Conservation (phyloP, 371 early-diverging fungal species). For the Mucor saturninus region DNA sequence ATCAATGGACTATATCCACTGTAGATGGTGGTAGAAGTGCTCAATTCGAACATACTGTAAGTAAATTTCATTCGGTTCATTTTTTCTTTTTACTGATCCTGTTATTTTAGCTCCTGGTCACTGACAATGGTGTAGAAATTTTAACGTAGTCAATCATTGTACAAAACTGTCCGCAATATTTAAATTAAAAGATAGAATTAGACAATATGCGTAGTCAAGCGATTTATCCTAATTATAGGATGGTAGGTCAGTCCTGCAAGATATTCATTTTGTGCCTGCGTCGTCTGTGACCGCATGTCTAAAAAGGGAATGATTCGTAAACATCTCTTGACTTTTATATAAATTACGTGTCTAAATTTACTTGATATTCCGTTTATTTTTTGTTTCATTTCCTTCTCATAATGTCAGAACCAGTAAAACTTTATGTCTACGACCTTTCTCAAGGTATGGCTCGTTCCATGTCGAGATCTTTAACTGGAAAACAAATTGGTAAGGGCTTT, state of each 20-base stretch:
- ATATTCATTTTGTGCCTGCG: too few species aligned
- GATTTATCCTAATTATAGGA: too few species aligned
- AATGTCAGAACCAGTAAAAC: conserved; percentile 56
- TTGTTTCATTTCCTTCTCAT: neutral
- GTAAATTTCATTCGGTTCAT: neutral
- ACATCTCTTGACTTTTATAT: neutral
- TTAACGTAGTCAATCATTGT: conserved; percentile 53
- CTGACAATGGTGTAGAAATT: conserved; percentile 70
- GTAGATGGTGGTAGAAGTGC: conserved; percentile 86
- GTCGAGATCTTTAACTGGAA: conserved; percentile 68
- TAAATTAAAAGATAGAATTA: too few species aligned
- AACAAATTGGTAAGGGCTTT: conserved; percentile 60
- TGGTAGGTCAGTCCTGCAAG: too few species aligned
- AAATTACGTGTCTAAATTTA: conserved; percentile 1
- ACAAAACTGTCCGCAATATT: neutral
- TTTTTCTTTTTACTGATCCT: neutral
- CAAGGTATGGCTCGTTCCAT: conserved; percentile 72
- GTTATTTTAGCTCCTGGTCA: conserved; percentile 63
- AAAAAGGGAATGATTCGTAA: conserved; percentile 3
- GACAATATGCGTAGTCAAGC: too few species aligned
- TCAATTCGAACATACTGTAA: conserved; percentile 70
- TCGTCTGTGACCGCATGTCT: neutral
- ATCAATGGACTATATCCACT: conserved; percentile 87
- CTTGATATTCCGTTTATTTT: neutral
- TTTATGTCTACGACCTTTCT: conserved; percentile 82